Conservation (phyloP, 768 basidiomycete genomes). For the Termitomyces sp. region DNA sequence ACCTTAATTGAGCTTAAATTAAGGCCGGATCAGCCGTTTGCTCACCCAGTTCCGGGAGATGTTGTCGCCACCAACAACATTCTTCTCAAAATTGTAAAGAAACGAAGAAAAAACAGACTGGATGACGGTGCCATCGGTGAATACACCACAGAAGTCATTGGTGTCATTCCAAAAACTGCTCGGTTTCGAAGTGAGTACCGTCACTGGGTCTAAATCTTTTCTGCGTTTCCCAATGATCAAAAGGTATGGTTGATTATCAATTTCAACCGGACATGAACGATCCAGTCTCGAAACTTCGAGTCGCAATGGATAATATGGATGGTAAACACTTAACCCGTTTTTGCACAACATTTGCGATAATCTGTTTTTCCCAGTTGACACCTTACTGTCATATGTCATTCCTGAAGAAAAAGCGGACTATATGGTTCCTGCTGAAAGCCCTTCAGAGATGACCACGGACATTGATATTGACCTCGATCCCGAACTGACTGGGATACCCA, state of each 20-base stretch:
- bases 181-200: conserved; percentile 78
- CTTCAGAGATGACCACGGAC: conserved; percentile 15
- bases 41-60: conserved; percentile 83
- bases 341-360: neutral
- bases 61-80: conserved; percentile 74
- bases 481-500: conserved; percentile 24
- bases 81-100: conserved; percentile 78
- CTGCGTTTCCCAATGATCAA: neutral
- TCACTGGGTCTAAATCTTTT: neutral
- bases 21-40: conserved; percentile 68
- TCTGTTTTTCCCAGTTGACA: conserved; percentile 50
- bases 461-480: conserved; percentile 51
- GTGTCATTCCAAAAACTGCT: conserved; percentile 74
- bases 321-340: conserved; percentile 41
- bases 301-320: conserved; percentile 76
- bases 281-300: conserved; percentile 61
- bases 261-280: conserved; percentile 74
- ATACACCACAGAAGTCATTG: conserved; percentile 70
- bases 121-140: conserved; percentile 48
- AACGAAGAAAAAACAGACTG: conserved; percentile 45
- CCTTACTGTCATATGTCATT: conserved; percentile 66
- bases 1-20: conserved; percentile 73
- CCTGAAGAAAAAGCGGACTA: conserved; percentile 68
- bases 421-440: conserved; percentile 24
- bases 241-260: conserved; percentile 94